phyloP scores from a whole-genome alignment of 140 eudicot genomes.

The Ambrosia hybrid region DNA sequence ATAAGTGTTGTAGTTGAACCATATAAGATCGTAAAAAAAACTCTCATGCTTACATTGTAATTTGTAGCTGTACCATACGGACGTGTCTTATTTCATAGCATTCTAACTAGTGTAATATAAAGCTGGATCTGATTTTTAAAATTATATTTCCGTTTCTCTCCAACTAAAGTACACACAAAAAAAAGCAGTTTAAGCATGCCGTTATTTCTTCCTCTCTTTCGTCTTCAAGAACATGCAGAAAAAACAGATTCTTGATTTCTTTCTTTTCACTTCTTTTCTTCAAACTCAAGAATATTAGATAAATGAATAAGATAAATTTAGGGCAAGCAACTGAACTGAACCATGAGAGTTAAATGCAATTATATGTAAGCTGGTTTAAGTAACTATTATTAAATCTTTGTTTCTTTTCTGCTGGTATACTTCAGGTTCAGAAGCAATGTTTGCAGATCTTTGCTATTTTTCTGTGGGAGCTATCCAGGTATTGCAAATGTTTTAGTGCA shows the following conservation, averaged over 20 bases:
- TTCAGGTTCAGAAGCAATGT: slow-evolving; percentile 99
- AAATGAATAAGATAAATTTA: neutral
- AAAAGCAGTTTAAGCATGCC: neutral
- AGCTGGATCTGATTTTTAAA: neutral
- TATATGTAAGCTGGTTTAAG: slow-evolving; percentile 22
- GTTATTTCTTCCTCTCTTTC: neutral
- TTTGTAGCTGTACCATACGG: neutral
- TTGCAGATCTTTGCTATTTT: slow-evolving; percentile 97
- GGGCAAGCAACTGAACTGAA: slow-evolving; percentile 10
- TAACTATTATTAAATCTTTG: slow-evolving; percentile 6
- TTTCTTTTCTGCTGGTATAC: slow-evolving; percentile 24
- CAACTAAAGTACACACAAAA: neutral
- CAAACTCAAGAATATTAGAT: neutral
- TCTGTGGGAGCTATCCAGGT: slow-evolving; percentile 98
- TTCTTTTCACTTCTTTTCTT: neutral
- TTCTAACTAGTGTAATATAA: neutral
- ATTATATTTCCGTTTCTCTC: neutral
- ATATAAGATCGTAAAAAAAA: neutral
- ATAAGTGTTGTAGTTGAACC: neutral
- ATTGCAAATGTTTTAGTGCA: slow-evolving; percentile 4
- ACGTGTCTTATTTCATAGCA: neutral
- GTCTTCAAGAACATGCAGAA: neutral
- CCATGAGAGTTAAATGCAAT: neutral
- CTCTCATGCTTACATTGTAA: neutral
- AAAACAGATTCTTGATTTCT: neutral